Evolutionary conservation across 2,329 filamentous ascomycete species (phyloP).

Genomic region (Penicillium rolfsii): DNA sequence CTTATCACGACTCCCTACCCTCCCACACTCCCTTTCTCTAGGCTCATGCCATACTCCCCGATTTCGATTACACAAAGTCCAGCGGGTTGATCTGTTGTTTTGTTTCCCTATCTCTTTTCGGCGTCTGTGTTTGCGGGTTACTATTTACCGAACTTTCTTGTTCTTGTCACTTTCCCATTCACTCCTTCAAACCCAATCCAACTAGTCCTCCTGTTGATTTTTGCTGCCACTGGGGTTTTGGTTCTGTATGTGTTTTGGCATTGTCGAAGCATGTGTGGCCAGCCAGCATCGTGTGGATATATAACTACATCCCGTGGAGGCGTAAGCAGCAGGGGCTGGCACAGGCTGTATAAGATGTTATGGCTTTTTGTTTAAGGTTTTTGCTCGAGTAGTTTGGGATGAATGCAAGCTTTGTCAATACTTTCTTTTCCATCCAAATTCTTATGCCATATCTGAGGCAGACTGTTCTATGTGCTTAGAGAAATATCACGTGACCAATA

Average conservation of each 20-base stretch:
- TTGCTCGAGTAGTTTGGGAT: conserved; percentile 21
- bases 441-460: no score
- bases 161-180: conserved; percentile 24
- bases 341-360: conserved; percentile 21
- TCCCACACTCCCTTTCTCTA: conserved; percentile 25
- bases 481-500: conserved; percentile 15
- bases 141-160: conserved; percentile 17
- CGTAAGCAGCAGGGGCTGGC: conserved; percentile 3
- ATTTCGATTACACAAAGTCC: conserved; percentile 30
- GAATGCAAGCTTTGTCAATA: conserved; percentile 16
- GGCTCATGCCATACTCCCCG: conserved; percentile 20
- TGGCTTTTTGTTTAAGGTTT: conserved; percentile 20
- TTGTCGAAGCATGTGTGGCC: neutral
- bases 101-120: conserved; percentile 19
- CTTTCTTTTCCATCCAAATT: neutral
- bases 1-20: conserved; percentile 20
- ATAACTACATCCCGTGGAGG: conserved; percentile 19
- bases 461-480: neutral
- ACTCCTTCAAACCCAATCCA: conserved; percentile 29
- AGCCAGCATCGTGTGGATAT: conserved; percentile 15
- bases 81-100: conserved; percentile 31
- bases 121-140: conserved; percentile 27
- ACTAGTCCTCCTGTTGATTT: conserved; percentile 19
- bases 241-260: conserved; percentile 9
- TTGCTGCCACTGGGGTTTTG: conserved; percentile 16